Percentiles rank a stretch among this genome's conserved stretches.
These are phyloP conservation scores for Mucor saturninus DNA, from an alignment of 371 early-diverging fungal genomes.

Conservation along the genomic window DNA sequence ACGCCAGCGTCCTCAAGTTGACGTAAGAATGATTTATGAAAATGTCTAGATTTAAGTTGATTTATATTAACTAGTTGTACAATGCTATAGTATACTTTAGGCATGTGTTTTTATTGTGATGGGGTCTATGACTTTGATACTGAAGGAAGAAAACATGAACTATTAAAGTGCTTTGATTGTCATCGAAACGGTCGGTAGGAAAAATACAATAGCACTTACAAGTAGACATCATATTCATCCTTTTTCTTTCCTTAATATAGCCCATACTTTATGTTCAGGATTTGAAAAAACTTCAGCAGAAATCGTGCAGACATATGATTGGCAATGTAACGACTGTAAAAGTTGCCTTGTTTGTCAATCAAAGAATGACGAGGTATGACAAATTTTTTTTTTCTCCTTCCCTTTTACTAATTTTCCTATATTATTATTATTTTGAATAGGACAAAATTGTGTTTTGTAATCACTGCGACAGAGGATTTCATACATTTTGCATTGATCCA, in stretches of 20 bases:
- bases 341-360: conserved; percentile 43
- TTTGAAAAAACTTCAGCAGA: conserved; percentile 28
- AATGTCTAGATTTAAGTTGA: neutral
- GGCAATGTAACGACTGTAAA: conserved; percentile 54
- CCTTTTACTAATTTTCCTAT: conserved; percentile 8
- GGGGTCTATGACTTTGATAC: conserved; percentile 30
- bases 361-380: conserved; percentile 47
- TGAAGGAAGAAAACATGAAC: conserved; percentile 21
- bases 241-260: conserved; percentile 22
- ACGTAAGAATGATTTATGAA: conserved; percentile 15
- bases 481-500: conserved; percentile 43
- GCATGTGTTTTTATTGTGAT: conserved; percentile 38
- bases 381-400: conserved; percentile 4
- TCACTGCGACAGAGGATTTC: conserved; percentile 44
- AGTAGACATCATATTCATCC: neutral
- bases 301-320: conserved; percentile 45
- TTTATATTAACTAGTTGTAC: neutral
- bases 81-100: conserved; percentile 33
- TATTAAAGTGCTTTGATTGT: conserved; percentile 41
- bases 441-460: conserved; percentile 40
- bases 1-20: conserved; percentile 27
- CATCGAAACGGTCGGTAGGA: conserved; percentile 45
- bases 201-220: neutral
- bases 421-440: conserved; percentile 17
- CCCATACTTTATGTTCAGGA: conserved; percentile 37